Percentiles rank a stretch among this genome's conserved stretches.
These are phyloP conservation scores for Kodamaea jinghongensis DNA, from an alignment of 805 yeast species.

Conservation along the genomic window DNA sequence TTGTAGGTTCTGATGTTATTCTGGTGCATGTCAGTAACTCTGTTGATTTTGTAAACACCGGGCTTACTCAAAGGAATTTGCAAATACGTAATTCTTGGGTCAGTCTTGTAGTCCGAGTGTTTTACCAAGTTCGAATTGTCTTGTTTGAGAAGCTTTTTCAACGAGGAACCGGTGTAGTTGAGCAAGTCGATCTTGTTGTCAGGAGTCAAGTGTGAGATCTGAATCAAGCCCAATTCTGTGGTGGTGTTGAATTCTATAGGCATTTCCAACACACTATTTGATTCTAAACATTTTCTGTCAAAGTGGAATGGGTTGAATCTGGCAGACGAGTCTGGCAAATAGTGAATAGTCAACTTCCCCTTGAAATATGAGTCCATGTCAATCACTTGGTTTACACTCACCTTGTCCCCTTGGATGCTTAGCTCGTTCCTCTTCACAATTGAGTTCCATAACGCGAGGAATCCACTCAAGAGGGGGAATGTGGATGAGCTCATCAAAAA, in stretches of 20 bases:
- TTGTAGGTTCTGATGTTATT: constrained; percentile 58
- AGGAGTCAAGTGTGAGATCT: constrained; percentile 59
- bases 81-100: constrained; percentile 50
- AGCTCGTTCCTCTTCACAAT: constrained; percentile 44
- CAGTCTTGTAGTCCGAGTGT: constrained; percentile 26
- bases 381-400: constrained; percentile 32
- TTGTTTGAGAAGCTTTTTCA: constrained; percentile 37
- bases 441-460: constrained; percentile 43
- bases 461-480: constrained; percentile 41
- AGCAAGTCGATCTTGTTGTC: constrained; percentile 44
- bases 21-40: constrained; percentile 64
- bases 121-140: constrained; percentile 33
- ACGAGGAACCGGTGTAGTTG: constrained; percentile 57
- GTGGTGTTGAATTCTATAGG: constrained; percentile 85
- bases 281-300: constrained; percentile 56
- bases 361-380: constrained; percentile 66
- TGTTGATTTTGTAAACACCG: constrained; percentile 72
- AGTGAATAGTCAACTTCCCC: constrained; percentile 83
- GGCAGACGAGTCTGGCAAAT: constrained; percentile 89
- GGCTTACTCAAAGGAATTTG: constrained; percentile 64
- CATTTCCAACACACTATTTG: constrained; percentile 34
- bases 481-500: constrained; percentile 51
- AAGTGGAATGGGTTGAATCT: constrained; percentile 71
- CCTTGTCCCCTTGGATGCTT: constrained; percentile 50
- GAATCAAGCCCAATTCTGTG: constrained; percentile 63